Evolutionary conservation across 768 basidiomycete genomes (phyloP), one percentile per base, ranked within the genome.

Genomic region (Lentinus tigrinus): DNA sequence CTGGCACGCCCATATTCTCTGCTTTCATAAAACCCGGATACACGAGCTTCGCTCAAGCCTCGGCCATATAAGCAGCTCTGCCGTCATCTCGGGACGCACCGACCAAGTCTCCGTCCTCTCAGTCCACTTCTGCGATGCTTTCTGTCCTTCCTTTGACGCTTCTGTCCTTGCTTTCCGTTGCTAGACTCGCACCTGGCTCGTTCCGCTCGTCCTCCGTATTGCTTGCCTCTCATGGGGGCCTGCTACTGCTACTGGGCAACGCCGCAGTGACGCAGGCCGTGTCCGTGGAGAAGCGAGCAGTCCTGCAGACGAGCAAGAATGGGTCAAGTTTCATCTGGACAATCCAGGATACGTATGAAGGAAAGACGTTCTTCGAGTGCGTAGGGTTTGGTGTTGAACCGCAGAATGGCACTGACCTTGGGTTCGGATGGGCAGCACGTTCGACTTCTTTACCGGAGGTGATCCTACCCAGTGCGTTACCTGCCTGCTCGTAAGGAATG

Each of bases 341-440:
- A 14, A 80, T 81, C 11, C 68, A 88, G 71, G 88, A 89, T 66
- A 82, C 80, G 4, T 90, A 87, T 66, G 77, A 80, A 43, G 89
- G 89, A 14, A 63, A 77, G 52, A 81, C 74, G 0, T 91, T 91
- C 71, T 91, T 89, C 67, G 81, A 89, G 89, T 90, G 57, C 49
- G 76, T 71, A 70, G n/a, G 70, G 47, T 3, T n/a, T 47, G 17
- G n/a, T 39, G 19, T 8, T 53, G 37, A 57, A 37, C 7, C 26
- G 21, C 6, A 11, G 6, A 14, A 26, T 49, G 47, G 53, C 46
- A 10, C 39, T 27, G 24, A 46, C 56, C 42, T n/a, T n/a, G 14
- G 40, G 27, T 28, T 17, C 19, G 5, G 14, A 19, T 10, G 21
- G 55, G 4, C 64, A 85, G 88, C 54, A 74, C 75, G 28, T 89